Evolutionary conservation across 208 protist species (phyloP), one percentile per base, ranked within the genome.

Genomic region (Spongospora subterranea): DNA sequence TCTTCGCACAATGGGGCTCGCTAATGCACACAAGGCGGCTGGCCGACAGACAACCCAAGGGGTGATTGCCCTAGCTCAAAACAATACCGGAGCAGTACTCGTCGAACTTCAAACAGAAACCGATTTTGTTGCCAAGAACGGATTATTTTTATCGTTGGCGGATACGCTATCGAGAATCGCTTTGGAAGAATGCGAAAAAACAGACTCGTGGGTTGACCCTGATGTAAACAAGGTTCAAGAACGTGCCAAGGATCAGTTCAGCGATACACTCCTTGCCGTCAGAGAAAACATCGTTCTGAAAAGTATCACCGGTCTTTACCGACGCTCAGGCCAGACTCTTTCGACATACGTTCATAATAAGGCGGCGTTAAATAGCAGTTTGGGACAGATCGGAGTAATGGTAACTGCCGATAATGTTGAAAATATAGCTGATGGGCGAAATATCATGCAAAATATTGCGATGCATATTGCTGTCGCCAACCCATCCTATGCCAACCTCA

Each of bases 41-140:
- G 40, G 17, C 13, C 71, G 71, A 35, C 17, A 35, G n/a, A 82
- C 71, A 20, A 82, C 6, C 71, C 71, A 82, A 43, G 71, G 71
- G 6, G 71, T 82, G 17, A 82, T 82, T 43, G 71, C 71, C 6
- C 35, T 82, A 43, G 71, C 71, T 20, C 40, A 13, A 40, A 43
- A 43, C n/a, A 13, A 35, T 43, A 20, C 6, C 13, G 71, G 71
- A 82, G 71, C 71, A 20, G 71, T 82, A 35, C 71, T 82, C 35
- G 40, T 82, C 40, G 71, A 82, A 43, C 71, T 82, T 6, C 71
- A 82, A 43, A 39, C 35, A 35, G 71, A 82, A 35, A 82, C 71
- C 35, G 71, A 82, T 82, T 82, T 82, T n/a, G 71, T 82, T 13
- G 71, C 71, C 35, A 35, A 82, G n/a, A 82, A 6, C n/a, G 71